Evolutionary conservation across 148 eudicot species (phyloP).

Genomic region (Nepenthes gracilis): DNA sequence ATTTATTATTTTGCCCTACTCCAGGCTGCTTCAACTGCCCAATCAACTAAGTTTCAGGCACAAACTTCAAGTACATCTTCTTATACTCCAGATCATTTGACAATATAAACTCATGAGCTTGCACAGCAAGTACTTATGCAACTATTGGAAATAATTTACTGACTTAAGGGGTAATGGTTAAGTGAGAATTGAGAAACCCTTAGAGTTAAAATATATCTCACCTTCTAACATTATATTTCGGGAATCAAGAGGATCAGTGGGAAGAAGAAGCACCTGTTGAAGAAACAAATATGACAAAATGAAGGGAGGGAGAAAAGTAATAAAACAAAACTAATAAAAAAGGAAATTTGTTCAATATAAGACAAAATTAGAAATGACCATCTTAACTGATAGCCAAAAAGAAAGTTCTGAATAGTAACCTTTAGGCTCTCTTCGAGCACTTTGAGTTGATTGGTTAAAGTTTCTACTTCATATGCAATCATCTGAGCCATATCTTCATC

Average conservation of each 20-base stretch:
- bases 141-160: too few species aligned
- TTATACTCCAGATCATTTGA: too few species aligned
- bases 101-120: too few species aligned
- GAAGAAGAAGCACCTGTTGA: constrained; percentile 68
- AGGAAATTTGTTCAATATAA: not conserved
- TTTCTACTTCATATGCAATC: constrained; percentile 71
- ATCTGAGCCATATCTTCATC: constrained; percentile 91
- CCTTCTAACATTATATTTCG: constrained; percentile 98
- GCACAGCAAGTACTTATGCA: too few species aligned
- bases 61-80: too few species aligned
- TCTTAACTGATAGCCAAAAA: not conserved
- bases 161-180: too few species aligned
- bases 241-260: constrained; percentile 90
- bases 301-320: not conserved
- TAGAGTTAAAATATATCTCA: constrained; percentile 7
- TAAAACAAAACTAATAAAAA: not conserved
- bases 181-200: too few species aligned
- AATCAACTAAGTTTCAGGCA: too few species aligned
- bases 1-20: too few species aligned
- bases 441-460: constrained; percentile 46
- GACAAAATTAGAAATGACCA: not conserved
- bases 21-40: too few species aligned
- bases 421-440: constrained; percentile 78
- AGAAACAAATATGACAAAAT: constrained; percentile 5
- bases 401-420: constrained; percentile 24